phyloP scores from a whole-genome alignment of 345 rosid species.

The Acer yangbiense region DNA sequence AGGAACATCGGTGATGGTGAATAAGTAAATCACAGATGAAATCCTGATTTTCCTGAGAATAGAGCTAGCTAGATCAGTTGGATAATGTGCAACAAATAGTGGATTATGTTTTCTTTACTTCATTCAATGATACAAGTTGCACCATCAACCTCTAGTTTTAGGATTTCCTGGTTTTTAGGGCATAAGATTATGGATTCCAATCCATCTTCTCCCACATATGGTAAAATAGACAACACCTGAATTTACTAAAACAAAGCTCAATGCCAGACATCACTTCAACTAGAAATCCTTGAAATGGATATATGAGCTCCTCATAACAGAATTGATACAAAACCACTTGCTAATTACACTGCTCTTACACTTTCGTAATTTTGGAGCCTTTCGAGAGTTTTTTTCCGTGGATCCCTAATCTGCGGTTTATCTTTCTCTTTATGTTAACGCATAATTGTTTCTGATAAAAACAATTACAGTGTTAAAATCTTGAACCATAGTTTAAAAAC shows the following conservation, averaged over 20 bases:
- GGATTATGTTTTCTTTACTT: not conserved
- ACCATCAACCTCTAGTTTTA: not conserved
- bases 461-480: not conserved
- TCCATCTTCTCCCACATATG: not conserved
- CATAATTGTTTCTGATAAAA: not conserved
- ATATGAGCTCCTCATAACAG: not conserved
- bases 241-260: not conserved
- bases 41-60: not conserved
- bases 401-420: not conserved
- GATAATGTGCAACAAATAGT: not conserved
- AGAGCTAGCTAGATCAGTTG: not conserved
- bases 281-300: not conserved
- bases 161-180: not conserved
- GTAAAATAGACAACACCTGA: not conserved
- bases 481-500: not conserved
- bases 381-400: too few species aligned
- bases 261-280: not conserved
- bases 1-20: not conserved
- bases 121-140: not conserved
- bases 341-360: too few species aligned
- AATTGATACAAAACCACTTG: not conserved
- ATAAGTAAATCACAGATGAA: not conserved
- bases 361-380: not conserved
- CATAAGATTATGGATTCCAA: not conserved
- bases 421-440: not conserved